Evolutionary conservation across 164 flowering plant genomes (phyloP).

Genomic region (Dillenia turbinata): DNA sequence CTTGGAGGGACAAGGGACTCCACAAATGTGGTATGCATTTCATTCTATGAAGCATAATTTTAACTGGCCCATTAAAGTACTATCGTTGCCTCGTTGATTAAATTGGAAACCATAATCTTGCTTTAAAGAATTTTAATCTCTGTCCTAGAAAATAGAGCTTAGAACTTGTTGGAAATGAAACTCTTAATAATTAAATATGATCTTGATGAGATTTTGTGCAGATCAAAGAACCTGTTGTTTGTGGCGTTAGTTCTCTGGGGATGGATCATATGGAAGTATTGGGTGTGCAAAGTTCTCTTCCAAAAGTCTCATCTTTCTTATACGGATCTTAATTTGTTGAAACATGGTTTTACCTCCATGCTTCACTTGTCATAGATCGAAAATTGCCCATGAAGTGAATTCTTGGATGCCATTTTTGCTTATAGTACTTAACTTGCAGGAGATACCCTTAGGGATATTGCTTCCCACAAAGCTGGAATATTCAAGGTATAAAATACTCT

Average conservation of each 20-base stretch:
- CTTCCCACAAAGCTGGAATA: conserved; percentile 90
- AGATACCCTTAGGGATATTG: conserved; percentile 70
- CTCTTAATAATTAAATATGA: too few relatives aligned
- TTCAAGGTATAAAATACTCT: conserved; percentile 55
- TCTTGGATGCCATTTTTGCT: too few relatives aligned
- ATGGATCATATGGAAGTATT: conserved; percentile 80
- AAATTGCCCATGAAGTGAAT: background rate
- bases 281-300: conserved; percentile 32
- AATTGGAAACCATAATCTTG: too few relatives aligned
- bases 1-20: conserved; percentile 76
- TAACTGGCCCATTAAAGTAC: too few relatives aligned
- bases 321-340: background rate
- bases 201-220: conserved; percentile 22
- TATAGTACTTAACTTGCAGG: conserved; percentile 37
- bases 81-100: too few relatives aligned
- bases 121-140: too few relatives aligned
- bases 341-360: background rate
- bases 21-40: conserved; percentile 79
- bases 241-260: conserved; percentile 85
- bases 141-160: too few relatives aligned
- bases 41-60: background rate
- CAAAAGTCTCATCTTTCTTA: background rate
- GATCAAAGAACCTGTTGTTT: conserved; percentile 78
- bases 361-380: background rate
- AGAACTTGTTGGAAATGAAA: too few relatives aligned